Evolutionary conservation across 2,329 filamentous ascomycete species (phyloP), one percentile per base, ranked within the genome.

Genomic region (Ustulina deusta): DNA sequence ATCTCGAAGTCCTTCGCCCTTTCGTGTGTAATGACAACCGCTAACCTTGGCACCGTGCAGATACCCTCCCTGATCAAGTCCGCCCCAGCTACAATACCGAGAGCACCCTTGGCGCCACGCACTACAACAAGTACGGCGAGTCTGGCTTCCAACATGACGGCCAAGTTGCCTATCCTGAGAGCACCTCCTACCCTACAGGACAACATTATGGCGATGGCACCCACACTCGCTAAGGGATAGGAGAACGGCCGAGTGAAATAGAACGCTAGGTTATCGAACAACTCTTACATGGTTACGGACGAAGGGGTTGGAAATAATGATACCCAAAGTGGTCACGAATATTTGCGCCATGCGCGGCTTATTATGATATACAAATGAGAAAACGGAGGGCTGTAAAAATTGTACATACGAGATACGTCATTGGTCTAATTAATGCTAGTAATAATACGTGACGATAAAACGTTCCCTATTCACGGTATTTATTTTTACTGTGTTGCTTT

Each of bases 71-170:
- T 17, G 75, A 77, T 29, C 74, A 79, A 65, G 70, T 79, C 36
- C 78, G 78, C 48, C 69, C 73, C 46, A 81, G 79, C 68, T 80
- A 81, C 71, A 75, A 77, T 64, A 79, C 79, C 6, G 79, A 80
- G 61, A 64, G 74, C 34, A 80, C 79, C 0, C 76, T 79, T 0
- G 77, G 75, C 34, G 73, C 74, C 36, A n/a, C 57, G 57, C 10
- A 57, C 54, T 72, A 76, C 68, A 73, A 73, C 70, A 80, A 79
- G 69, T 75, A 78, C 55, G 75, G 73, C 48, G 72, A 77, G 7
- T 67, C 72, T 9, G 73, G 73, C 7, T 72, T 72, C 66, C 70
- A 73, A 48, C 69, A 78, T 34, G 72, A 78, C 27, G 77, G 76
- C n/a, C 72, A 74, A 49, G 70, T 68, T 4, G 76, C 75, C 3